Evolutionary conservation across 805 yeast species (phyloP).

Genomic region (Candida bentonensis): DNA sequence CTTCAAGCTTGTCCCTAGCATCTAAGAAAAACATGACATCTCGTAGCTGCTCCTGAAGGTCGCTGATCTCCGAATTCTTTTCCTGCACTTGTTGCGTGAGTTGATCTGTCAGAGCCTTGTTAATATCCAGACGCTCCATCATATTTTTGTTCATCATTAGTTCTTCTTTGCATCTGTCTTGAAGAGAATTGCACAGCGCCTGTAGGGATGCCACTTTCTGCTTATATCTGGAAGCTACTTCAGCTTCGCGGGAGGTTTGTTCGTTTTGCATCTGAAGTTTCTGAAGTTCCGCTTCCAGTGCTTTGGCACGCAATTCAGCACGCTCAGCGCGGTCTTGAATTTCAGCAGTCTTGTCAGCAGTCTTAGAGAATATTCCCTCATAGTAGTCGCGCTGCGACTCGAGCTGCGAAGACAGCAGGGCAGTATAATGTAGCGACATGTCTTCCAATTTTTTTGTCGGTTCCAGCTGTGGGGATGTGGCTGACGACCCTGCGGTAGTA

Average conservation of each 20-base stretch:
- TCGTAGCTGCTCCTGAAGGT: slow-evolving; percentile 23
- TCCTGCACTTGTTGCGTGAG: slow-evolving; percentile 12
- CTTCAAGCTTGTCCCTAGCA: slow-evolving; percentile 55
- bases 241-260: slow-evolving; percentile 3
- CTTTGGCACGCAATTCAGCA: slow-evolving; percentile 10
- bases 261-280: slow-evolving; percentile 8
- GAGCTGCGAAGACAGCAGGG: slow-evolving; percentile 60
- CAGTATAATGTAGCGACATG: slow-evolving; percentile 66
- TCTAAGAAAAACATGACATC: slow-evolving; percentile 76
- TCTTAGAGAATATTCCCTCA: slow-evolving; percentile 35
- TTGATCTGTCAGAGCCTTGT: background rate
- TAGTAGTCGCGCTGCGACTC: slow-evolving; percentile 79
- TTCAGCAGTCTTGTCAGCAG: slow-evolving; percentile 17
- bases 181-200: slow-evolving; percentile 17
- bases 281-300: background rate
- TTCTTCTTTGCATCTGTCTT: slow-evolving; percentile 32
- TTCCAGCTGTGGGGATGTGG: slow-evolving; percentile 6
- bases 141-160: slow-evolving; percentile 30
- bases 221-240: slow-evolving; percentile 5
- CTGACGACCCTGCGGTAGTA: slow-evolving; percentile 11
- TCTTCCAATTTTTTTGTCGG: slow-evolving; percentile 34
- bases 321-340: slow-evolving; percentile 14
- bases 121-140: slow-evolving; percentile 25
- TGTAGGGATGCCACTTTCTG: slow-evolving; percentile 11
- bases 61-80: slow-evolving; percentile 17